phyloP scores from a whole-genome alignment of 306 rosid genomes.

The Sphenostylis stenocarpa region DNA sequence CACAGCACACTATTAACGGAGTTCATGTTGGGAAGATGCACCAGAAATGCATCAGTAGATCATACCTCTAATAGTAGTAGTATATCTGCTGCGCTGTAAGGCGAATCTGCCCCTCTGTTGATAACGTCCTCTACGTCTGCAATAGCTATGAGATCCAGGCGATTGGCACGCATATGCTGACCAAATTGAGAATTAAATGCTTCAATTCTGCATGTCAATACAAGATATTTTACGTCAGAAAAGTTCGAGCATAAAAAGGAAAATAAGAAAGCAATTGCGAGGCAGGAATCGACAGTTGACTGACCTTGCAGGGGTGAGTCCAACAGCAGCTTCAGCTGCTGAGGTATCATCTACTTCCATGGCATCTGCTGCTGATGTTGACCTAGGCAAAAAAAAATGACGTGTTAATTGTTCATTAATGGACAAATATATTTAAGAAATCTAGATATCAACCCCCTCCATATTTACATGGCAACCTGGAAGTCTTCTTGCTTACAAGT shows the following conservation, averaged over 20 bases:
- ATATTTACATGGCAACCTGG: background rate
- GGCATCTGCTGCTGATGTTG: conserved; percentile 57
- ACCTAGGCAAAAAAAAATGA: conserved; percentile 34
- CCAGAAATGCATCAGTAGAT: background rate
- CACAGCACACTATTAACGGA: background rate
- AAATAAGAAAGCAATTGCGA: conserved; percentile 3
- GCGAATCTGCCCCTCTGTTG: conserved; percentile 51
- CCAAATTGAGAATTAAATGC: conserved; percentile 76
- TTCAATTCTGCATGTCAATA: conserved; percentile 55
- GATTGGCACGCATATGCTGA: conserved; percentile 83
- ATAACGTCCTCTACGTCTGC: conserved; percentile 62
- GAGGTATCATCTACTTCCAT: conserved; percentile 75
- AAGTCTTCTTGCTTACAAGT: background rate
- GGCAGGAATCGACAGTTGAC: conserved; percentile 6
- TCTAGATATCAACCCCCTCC: background rate
- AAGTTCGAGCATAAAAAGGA: background rate
- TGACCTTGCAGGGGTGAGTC: conserved; percentile 73
- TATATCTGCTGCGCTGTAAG: conserved; percentile 63
- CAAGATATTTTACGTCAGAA: conserved; percentile 17
- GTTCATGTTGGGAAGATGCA: conserved; percentile 1
- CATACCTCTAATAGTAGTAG: conserved; percentile 68
- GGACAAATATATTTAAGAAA: conserved; percentile 17
- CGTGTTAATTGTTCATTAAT: conserved; percentile 23
- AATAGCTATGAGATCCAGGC: conserved; percentile 64
- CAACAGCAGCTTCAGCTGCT: conserved; percentile 48